phyloP scores from a whole-genome alignment of 768 basidiomycete species.

The Rhizopogon sp. region DNA sequence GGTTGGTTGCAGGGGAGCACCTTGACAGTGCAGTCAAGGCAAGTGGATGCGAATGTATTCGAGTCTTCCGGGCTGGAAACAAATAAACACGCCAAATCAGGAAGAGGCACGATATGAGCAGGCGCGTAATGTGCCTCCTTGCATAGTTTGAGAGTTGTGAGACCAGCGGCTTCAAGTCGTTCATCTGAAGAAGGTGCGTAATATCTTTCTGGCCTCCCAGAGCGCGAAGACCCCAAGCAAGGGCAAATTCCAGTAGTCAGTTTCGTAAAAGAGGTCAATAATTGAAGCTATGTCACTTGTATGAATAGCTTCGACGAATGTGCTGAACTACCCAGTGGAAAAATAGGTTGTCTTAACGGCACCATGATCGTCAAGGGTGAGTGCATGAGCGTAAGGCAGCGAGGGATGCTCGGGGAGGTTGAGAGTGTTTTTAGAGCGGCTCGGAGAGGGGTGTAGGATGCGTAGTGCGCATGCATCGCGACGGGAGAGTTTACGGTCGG shows the following conservation, averaged over 20 bases:
- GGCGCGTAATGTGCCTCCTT: conserved; percentile 22
- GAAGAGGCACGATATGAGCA: conserved; percentile 35
- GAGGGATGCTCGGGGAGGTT: too few species aligned
- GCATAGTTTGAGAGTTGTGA: conserved; percentile 11
- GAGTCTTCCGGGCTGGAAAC: conserved; percentile 87
- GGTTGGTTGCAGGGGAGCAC: conserved; percentile 91
- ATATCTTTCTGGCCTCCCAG: conserved; percentile 35
- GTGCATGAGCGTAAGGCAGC: too few species aligned
- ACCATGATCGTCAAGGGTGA: too few species aligned
- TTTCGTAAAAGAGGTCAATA: conserved; percentile 14
- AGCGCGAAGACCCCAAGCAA: conserved; percentile 53
- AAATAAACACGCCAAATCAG: conserved; percentile 52
- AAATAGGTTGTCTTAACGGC: too few species aligned
- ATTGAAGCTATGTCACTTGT: background rate
- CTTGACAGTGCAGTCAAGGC: conserved; percentile 96
- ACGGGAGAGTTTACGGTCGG: too few species aligned
- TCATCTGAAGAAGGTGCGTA: conserved; percentile 28
- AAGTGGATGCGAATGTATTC: conserved; percentile 96
- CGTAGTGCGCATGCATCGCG: too few species aligned
- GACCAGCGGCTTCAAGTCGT: conserved; percentile 23
- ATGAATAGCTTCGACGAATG: conserved; percentile 8
- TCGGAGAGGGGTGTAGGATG: too few species aligned
- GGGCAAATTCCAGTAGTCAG: conserved; percentile 42
- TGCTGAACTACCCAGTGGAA: conserved; percentile 13
- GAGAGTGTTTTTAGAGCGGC: too few species aligned